Evolutionary conservation across 2,329 filamentous ascomycete species (phyloP).

Genomic region (Trichoderma harzianum): DNA sequence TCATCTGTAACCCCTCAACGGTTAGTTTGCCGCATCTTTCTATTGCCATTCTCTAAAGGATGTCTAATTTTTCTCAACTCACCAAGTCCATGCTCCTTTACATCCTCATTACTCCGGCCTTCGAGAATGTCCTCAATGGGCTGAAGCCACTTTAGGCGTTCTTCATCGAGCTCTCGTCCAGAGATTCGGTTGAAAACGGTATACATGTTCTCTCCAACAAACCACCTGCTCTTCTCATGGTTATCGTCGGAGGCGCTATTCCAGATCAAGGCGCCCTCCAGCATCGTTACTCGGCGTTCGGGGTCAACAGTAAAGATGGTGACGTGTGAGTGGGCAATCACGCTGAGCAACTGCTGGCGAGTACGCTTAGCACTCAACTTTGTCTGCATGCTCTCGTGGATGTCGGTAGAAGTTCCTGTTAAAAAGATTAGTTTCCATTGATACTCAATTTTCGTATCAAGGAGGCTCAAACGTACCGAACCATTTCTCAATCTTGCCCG

Average conservation of each 20-base stretch:
- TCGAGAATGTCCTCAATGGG: conserved; percentile 63
- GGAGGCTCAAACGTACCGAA: conserved; percentile 51
- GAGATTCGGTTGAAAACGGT: conserved; percentile 57
- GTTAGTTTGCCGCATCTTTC: background rate
- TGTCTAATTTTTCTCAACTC: conserved; percentile 22
- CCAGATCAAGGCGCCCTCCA: conserved; percentile 66
- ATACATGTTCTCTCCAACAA: conserved; percentile 61
- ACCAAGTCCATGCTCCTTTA: conserved; percentile 61
- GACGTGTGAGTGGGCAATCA: conserved; percentile 71
- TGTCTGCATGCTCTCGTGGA: conserved; percentile 69
- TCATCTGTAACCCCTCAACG: conserved; percentile 39
- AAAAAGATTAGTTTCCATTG: background rate
- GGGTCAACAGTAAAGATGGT: conserved; percentile 71
- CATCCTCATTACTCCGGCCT: conserved; percentile 57
- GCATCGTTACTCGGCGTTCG: conserved; percentile 59
- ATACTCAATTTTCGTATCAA: background rate
- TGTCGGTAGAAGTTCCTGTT: conserved; percentile 67
- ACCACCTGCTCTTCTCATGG: conserved; percentile 43
- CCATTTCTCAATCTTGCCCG: conserved; percentile 71
- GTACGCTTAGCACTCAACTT: conserved; percentile 63
- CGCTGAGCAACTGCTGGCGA: conserved; percentile 67
- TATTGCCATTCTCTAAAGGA: background rate
- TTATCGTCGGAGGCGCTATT: conserved; percentile 40
- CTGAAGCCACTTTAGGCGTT: conserved; percentile 48
- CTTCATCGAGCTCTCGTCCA: conserved; percentile 40